A percentile compares a stretch with the other conserved stretches of the same genome.
These are phyloP conservation scores for Candida germanica DNA, from an alignment of 805 yeast species.

Conservation along the genomic window DNA sequence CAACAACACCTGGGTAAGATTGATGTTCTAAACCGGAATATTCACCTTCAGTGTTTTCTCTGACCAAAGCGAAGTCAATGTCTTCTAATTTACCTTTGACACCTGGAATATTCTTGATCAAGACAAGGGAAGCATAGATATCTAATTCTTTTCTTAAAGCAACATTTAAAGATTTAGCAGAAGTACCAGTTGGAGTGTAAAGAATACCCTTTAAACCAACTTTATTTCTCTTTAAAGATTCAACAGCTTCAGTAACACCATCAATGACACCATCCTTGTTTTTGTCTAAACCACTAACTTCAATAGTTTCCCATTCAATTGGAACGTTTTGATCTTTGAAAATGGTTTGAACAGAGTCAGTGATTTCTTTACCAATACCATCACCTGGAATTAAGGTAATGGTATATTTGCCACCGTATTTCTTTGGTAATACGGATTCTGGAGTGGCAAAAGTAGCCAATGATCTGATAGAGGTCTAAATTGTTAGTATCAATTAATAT, in stretches of 20 bases:
- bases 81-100: conserved; percentile 85
- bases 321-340: conserved; percentile 87
- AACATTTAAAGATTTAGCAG: conserved; percentile 86
- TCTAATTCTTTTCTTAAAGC: conserved; percentile 96
- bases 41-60: conserved; percentile 99
- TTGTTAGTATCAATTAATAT: conserved; percentile 9
- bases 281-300: conserved; percentile 46
- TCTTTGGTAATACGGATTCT: conserved; percentile 72
- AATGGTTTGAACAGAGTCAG: conserved; percentile 88
- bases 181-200: conserved; percentile 79
- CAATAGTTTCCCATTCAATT: conserved; percentile 78
- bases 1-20: conserved; percentile 96
- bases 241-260: conserved; percentile 79
- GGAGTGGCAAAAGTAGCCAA: conserved; percentile 60
- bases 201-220: conserved; percentile 96
- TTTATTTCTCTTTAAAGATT: conserved; percentile 91
- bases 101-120: conserved; percentile 92
- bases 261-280: conserved; percentile 70
- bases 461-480: conserved; percentile 34
- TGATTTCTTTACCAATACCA: conserved; percentile 95
- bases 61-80: conserved; percentile 89
- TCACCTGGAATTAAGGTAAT: conserved; percentile 97
- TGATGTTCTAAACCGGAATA: conserved; percentile 98
- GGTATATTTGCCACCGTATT: conserved; percentile 91
- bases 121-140: conserved; percentile 91